phyloP scores from a whole-genome alignment of 371 early-diverging fungal species.

The Actinomortierella ambigua region DNA sequence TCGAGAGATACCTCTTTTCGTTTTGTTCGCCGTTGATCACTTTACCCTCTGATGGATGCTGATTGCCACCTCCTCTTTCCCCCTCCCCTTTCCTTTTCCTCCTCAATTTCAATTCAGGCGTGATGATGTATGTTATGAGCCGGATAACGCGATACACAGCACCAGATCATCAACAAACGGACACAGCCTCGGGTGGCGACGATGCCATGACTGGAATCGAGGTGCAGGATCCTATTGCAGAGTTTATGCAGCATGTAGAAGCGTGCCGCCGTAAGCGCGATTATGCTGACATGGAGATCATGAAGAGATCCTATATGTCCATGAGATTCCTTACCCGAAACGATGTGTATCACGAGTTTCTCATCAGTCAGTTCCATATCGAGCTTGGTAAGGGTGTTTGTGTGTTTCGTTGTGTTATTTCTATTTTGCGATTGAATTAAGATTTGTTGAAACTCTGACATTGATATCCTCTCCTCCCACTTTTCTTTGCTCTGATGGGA shows the following conservation, averaged over 20 bases:
- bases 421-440: too few relatives aligned
- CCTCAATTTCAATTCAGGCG: constrained; percentile 12
- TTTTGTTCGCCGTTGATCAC: background rate
- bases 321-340: constrained; percentile 39
- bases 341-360: constrained; percentile 44
- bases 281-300: constrained; percentile 27
- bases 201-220: too few relatives aligned
- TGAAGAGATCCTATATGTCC: constrained; percentile 45
- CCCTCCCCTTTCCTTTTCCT: too few relatives aligned
- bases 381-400: constrained; percentile 20
- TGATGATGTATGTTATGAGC: constrained; percentile 30
- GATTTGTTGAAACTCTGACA: too few relatives aligned
- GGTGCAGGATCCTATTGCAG: too few relatives aligned
- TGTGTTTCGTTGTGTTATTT: background rate
- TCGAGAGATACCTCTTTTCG: background rate
- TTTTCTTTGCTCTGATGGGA: too few relatives aligned
- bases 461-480: too few relatives aligned
- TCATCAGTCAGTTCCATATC: constrained; percentile 33
- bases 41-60: too few relatives aligned
- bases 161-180: too few relatives aligned
- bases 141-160: constrained; percentile 24
- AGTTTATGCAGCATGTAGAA: constrained; percentile 26
- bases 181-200: too few relatives aligned
- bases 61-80: too few relatives aligned
- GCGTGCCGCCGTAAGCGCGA: constrained; percentile 33